Evolutionary conservation across 129 eudicot genomes (phyloP).

Genomic region (Escallonia herrerae): DNA sequence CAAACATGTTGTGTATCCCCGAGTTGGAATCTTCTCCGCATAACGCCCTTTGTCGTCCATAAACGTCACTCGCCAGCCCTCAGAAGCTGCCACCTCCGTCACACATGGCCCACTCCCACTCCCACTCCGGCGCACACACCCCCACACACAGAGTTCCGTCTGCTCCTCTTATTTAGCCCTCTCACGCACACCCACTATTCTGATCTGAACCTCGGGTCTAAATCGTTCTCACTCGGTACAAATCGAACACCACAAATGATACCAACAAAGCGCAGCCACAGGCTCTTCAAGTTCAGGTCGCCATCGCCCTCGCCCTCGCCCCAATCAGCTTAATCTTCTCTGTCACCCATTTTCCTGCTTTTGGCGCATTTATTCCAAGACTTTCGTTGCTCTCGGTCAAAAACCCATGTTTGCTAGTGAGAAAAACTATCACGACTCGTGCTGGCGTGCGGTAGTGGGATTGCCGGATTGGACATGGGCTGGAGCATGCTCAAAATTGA

Average conservation of each 20-base stretch:
- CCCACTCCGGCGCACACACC: too few species aligned
- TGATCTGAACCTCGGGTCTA: neutral
- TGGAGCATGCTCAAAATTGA: conserved; percentile 29
- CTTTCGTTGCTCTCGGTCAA: conserved; percentile 3
- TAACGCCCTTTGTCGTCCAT: too few species aligned
- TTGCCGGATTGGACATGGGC: conserved; percentile 21
- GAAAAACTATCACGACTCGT: conserved; percentile 16
- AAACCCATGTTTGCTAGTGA: conserved; percentile 19
- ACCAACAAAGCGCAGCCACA: conserved; percentile 28
- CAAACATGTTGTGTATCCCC: too few species aligned
- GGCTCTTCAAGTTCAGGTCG: conserved; percentile 32
- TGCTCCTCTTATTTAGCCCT: neutral
- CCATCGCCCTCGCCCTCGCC: conserved; percentile 3
- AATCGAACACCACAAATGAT: conserved; percentile 8
- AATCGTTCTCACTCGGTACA: neutral
- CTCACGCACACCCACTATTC: too few species aligned
- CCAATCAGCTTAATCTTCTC: conserved; percentile 15
- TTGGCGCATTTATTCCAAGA: neutral
- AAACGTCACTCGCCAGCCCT: neutral
- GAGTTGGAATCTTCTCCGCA: too few species aligned
- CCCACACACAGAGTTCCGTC: neutral
- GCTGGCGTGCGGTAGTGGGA: conserved; percentile 8
- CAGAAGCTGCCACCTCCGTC: neutral
- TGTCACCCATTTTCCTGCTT: neutral
- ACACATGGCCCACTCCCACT: neutral